Evolutionary conservation across 108 stramenopile genomes (phyloP).

Genomic region (Nitzschia inconspicua): DNA sequence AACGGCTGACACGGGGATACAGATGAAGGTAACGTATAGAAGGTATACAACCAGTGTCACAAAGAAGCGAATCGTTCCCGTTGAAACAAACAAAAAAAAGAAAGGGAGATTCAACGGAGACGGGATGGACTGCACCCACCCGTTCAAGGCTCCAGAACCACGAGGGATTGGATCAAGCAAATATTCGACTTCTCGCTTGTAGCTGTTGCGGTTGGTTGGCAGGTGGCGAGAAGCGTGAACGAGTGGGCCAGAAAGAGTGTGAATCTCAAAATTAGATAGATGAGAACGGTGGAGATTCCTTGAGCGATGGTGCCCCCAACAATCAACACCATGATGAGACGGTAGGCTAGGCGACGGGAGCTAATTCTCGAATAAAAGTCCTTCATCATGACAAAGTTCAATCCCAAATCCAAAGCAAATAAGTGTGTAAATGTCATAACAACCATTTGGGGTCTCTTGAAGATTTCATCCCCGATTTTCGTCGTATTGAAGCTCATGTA

Average conservation of each 20-base stretch:
- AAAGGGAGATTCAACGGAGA: constrained; percentile 8
- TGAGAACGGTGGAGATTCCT: background rate
- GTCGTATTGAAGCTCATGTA: constrained; percentile 2
- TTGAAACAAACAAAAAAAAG: background rate
- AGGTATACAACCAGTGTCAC: background rate
- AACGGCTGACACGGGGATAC: background rate
- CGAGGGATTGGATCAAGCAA: constrained; percentile 1
- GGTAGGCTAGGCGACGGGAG: too few species aligned
- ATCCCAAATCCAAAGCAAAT: too few species aligned
- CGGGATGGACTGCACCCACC: constrained; percentile 9
- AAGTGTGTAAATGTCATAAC: constrained; percentile 6
- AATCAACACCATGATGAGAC: too few species aligned
- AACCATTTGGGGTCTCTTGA: constrained; percentile 4
- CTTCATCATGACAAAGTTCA: too few species aligned
- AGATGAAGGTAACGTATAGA: background rate
- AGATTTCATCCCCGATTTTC: constrained; percentile 1
- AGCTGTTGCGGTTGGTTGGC: background rate
- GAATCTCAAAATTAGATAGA: background rate
- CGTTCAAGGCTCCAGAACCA: background rate
- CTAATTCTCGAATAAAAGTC: too few species aligned
- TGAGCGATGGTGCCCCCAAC: too few species aligned
- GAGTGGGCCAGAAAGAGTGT: background rate
- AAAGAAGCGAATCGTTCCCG: background rate
- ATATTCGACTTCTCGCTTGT: constrained; percentile 4
- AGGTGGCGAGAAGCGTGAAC: background rate